phyloP scores from a whole-genome alignment of 495 filamentous ascomycete genomes.

The Hypomontagnella submonticulosa region DNA sequence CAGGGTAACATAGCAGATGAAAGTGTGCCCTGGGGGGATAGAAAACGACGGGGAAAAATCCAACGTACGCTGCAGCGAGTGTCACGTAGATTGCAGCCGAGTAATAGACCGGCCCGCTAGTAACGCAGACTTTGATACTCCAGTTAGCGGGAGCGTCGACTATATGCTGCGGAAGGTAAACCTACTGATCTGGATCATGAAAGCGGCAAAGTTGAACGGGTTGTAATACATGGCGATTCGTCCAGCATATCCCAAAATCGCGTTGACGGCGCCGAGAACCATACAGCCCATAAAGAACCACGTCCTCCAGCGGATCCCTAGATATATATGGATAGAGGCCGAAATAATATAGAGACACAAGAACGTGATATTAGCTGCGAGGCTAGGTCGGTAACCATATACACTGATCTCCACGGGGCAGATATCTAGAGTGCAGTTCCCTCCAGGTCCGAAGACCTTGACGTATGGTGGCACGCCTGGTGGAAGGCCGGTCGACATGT shows the following conservation, averaged over 20 bases:
- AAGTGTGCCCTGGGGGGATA: background rate
- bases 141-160: background rate
- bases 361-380: conserved; percentile 45
- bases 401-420: conserved; percentile 52
- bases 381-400: conserved; percentile 47
- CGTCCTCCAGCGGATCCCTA: conserved; percentile 54
- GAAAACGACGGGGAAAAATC: background rate
- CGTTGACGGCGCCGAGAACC: conserved; percentile 48
- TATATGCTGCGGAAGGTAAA: background rate
- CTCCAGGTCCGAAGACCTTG: conserved; percentile 42
- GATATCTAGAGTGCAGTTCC: conserved; percentile 50
- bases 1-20: background rate
- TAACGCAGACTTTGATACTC: conserved; percentile 58
- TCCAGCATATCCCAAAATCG: conserved; percentile 63
- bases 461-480: conserved; percentile 3
- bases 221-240: conserved; percentile 59
- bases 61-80: conserved; percentile 53
- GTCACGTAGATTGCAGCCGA: conserved; percentile 70
- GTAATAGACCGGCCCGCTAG: conserved; percentile 66
- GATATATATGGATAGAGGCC: conserved; percentile 41
- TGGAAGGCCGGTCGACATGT: conserved; percentile 6
- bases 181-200: conserved; percentile 63
- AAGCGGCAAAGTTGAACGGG: conserved; percentile 59
- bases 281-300: conserved; percentile 56
- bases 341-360: conserved; percentile 39